phyloP scores from a whole-genome alignment of 2,329 filamentous ascomycete species.

The Cercospora sesami region DNA sequence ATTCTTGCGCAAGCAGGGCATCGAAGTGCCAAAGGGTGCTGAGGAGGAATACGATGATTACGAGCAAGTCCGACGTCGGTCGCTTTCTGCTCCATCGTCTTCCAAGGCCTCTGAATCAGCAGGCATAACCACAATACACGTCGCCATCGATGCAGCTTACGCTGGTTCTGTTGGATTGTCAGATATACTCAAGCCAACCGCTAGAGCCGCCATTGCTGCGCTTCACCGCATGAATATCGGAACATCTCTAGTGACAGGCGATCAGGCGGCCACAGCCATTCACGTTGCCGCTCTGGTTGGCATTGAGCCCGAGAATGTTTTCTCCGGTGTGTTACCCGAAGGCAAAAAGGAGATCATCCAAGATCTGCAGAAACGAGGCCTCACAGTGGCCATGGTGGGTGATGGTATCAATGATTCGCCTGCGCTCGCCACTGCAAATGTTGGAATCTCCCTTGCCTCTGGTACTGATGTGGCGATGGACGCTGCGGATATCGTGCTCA shows the following conservation, averaged over 20 bases:
- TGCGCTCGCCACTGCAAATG: conserved; percentile 84
- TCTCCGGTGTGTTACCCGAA: conserved; percentile 83
- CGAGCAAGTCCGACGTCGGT: conserved; percentile 26
- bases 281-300: conserved; percentile 81
- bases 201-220: conserved; percentile 75
- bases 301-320: conserved; percentile 73
- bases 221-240: conserved; percentile 82
- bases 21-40: conserved; percentile 59
- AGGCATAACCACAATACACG: conserved; percentile 87
- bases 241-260: conserved; percentile 89
- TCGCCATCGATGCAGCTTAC: conserved; percentile 80
- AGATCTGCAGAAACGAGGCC: conserved; percentile 70
- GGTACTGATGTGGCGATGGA: conserved; percentile 98
- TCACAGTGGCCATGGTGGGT: conserved; percentile 91
- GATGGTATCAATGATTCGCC: conserved; percentile 99
- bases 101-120: conserved; percentile 51
- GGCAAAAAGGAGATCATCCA: conserved; percentile 87
- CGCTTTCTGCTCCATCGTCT: conserved; percentile 34
- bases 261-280: conserved; percentile 79
- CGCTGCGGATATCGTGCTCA: conserved; percentile 91
- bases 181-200: conserved; percentile 88
- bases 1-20: conserved; percentile 70
- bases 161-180: conserved; percentile 80
- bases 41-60: conserved; percentile 56
- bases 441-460: conserved; percentile 88